Base-by-base conservation (phyloP, 805 yeast species). In the Zygosaccharomyces kombuchaensis region DNA sequence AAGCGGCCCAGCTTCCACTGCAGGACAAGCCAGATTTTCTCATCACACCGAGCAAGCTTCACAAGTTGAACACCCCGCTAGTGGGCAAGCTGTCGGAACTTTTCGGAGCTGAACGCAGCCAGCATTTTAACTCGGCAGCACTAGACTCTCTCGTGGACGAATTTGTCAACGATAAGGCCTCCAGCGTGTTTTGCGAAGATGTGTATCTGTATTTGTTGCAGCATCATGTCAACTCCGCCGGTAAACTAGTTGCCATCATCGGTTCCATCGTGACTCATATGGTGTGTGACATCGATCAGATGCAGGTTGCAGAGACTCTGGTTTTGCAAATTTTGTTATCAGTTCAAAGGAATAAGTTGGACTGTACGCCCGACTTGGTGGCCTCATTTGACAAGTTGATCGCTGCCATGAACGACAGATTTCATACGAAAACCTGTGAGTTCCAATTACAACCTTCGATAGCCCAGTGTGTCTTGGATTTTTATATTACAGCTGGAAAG, bases 151-250 rank as follows among this genome's bases (percentile, higher is more conserved):
- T 43, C 9, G 48, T 41, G 14, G 49, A 45, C 9, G 49, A 44
- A 13, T 35, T 47, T 41, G 38, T 47, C 17, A 39, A 13, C 14
- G 45, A 43, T 36, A 19, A 25, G 17, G 39, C 43, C 7, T 30
- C 47, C 1, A 47, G 50, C 8, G 10, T 59, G 4, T 82, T 54
- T 25, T 36, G 54, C 3, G 65, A 14, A 60, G 82, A 55, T 59
- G 67, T 57, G 9, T 62, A 56, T 36, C 47, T 52, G 32, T 61
- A 50, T 41, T 23, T 60, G 16, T 46, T 60, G 37, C 63, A 60
- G 16, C 55, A 53, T 26, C 49, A 53, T 37, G 50, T 51, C 19
- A 48, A 47, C 17, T 46, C 58, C 10, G 27, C 26, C 4, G 42
- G 40, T 10, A 46, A 52, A 23, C 40, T 57, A 2, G 26, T 37